Base-by-base conservation (phyloP, 1,284 basidiomycete genomes). In the Austroboletus olivaceoglutinosus region DNA sequence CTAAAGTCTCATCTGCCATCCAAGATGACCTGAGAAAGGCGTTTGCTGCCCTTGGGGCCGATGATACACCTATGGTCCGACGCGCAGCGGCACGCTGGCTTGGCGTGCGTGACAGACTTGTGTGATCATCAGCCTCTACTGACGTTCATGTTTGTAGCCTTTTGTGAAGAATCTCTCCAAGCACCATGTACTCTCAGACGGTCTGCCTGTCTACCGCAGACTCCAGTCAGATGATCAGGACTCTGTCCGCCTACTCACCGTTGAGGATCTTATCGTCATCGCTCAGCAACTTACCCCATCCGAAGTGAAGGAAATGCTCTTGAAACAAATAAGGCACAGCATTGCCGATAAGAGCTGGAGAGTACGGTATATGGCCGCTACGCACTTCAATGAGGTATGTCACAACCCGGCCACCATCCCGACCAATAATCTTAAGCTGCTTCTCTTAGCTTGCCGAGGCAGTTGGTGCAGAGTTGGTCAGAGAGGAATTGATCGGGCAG, bases 41-140 rank as follows among this genome's bases (percentile, higher is more conserved):
- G 53, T 99, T 92, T 63, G 80, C 85, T 15, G 79, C 83, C 18
- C 81, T 99, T 34, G 90, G 90, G 40, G 82, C 86, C 30, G 97
- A 99, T 68, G 97, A 99, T 69, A 99, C 97, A 15, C 97, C 97
- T 31, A 99, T 99, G 97, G 97, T 99, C 56, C 82, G 96, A 65
- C 81, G 97, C 57, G 95, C 97, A 23, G 95, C 94, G 43, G 95
- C 96, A 12, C 97, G 95, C 71, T 94, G 91, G 80, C 86, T 99
- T 48, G 95, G 91, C 43, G 93, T 96, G 69, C 69, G 91, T 83
- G 18, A 50, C 22, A 22, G 25, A 23, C 19, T 9, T 9, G 46
- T 21, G 8, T 16, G 0, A 0, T 21, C 23, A 23, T 6, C 43
- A 13, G 43, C 18, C 19, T 33, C 37, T 19, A 41, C 54, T 62